Conservation (phyloP, 2,329 filamentous ascomycete species). For the Berkeleyomyces rouxiae region DNA sequence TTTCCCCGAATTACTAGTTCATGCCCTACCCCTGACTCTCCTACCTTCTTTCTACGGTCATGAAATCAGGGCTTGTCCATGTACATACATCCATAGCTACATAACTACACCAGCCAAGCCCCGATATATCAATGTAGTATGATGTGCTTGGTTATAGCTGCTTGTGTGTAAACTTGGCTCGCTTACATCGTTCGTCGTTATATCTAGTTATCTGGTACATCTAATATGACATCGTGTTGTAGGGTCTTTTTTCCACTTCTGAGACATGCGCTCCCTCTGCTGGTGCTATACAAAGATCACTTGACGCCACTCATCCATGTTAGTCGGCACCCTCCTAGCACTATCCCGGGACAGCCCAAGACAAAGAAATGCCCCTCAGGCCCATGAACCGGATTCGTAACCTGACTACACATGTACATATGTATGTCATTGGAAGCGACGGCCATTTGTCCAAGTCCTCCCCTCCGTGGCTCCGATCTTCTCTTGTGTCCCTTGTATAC, state of each 20-base stretch:
- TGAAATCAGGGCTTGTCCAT: neutral
- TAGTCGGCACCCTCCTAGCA: neutral
- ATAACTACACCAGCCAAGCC: neutral
- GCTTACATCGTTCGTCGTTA: neutral
- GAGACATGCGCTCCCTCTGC: neutral
- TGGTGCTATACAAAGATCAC: neutral
- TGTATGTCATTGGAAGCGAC: too few relatives aligned
- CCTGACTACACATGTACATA: too few relatives aligned
- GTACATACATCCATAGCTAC: neutral
- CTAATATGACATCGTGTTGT: too few relatives aligned
- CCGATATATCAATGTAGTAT: neutral
- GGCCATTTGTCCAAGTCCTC: too few relatives aligned
- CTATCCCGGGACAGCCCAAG: neutral
- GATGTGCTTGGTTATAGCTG: neutral
- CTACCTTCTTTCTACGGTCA: neutral
- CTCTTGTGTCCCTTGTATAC: too few relatives aligned
- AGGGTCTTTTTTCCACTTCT: neutral
- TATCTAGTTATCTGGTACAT: too few relatives aligned
- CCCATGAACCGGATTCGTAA: neutral
- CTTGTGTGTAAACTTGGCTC: neutral
- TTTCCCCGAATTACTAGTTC: neutral
- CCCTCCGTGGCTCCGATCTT: too few relatives aligned
- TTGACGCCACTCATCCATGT: too few relatives aligned
- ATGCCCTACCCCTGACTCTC: too few relatives aligned
- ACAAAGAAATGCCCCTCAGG: neutral